A percentile compares a stretch with the other conserved stretches of the same genome.
Conservation (phyloP, 192 early-diverging fungal genomes). For the Coemansia aciculifera region DNA sequence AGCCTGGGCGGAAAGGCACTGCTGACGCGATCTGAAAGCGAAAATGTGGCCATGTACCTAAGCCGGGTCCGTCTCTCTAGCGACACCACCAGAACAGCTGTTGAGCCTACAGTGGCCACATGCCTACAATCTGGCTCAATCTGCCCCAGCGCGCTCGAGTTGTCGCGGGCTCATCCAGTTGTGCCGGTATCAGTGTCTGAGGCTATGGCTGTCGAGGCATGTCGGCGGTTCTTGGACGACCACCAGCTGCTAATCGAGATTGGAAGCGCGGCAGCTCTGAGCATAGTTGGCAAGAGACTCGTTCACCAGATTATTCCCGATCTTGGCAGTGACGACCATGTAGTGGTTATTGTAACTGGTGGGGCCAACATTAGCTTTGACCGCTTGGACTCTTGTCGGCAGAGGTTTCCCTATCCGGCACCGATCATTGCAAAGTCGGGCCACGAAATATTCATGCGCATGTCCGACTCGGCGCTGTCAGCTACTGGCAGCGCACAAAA, state of each 20-base stretch:
- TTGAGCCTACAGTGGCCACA: slow-evolving; percentile 51
- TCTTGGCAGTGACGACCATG: slow-evolving; percentile 56
- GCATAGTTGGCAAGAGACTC: slow-evolving; percentile 61
- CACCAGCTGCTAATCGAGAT: slow-evolving; percentile 59
- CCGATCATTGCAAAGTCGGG: slow-evolving; percentile 72
- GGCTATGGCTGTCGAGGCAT: slow-evolving; percentile 60
- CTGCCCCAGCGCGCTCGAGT: slow-evolving; percentile 23
- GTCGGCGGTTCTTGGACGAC: slow-evolving; percentile 32
- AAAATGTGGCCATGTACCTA: slow-evolving; percentile 6
- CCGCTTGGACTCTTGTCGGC: slow-evolving; percentile 58
- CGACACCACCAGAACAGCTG: neutral
- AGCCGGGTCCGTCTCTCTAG: slow-evolving; percentile 10
- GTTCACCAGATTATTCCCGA: slow-evolving; percentile 64
- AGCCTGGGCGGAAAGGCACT: neutral
- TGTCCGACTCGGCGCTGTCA: slow-evolving; percentile 33
- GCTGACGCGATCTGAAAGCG: slow-evolving; percentile 12
- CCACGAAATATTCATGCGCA: slow-evolving; percentile 62
- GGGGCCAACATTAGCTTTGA: slow-evolving; percentile 67
- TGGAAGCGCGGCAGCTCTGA: slow-evolving; percentile 64
- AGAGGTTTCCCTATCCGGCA: slow-evolving; percentile 60
- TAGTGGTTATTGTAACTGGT: slow-evolving; percentile 71
- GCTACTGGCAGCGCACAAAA: neutral
- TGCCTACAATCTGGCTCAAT: slow-evolving; percentile 53
- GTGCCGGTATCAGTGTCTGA: slow-evolving; percentile 27
- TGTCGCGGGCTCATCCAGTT: slow-evolving; percentile 24